These are phyloP conservation scores for Flaveria linearis DNA, from an alignment of 129 eudicot species.

Conservation along the genomic window DNA sequence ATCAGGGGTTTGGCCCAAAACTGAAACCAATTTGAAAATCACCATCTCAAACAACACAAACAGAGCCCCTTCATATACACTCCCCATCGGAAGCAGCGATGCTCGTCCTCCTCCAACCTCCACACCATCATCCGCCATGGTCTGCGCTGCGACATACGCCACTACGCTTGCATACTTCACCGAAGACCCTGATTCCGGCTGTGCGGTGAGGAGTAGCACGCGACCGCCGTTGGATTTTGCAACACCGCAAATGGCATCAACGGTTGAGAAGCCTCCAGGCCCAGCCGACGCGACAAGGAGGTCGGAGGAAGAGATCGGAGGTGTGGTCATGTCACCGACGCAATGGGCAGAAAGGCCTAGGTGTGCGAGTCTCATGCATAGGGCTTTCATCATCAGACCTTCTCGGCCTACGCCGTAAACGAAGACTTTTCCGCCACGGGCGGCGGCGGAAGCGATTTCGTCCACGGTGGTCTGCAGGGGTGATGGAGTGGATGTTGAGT, in stretches of 20 bases:
- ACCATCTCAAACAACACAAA: slow-evolving; percentile 97
- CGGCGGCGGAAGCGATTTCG: slow-evolving; percentile 51
- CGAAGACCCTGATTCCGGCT: slow-evolving; percentile 52
- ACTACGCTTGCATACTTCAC: slow-evolving; percentile 53
- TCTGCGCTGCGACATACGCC: slow-evolving; percentile 80
- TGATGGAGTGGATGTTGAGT: slow-evolving; percentile 45
- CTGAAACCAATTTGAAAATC: slow-evolving; percentile 52
- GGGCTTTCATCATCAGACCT: slow-evolving; percentile 81
- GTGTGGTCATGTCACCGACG: slow-evolving; percentile 92
- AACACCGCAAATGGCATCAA: slow-evolving; percentile 71
- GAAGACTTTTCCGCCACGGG: slow-evolving; percentile 56
- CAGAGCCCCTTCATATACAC: slow-evolving; percentile 86
- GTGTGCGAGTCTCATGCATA: slow-evolving; percentile 85
- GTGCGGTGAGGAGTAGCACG: slow-evolving; percentile 73
- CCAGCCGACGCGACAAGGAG: slow-evolving; percentile 95
- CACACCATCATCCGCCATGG: slow-evolving; percentile 81
- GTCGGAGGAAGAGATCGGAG: slow-evolving; percentile 72
- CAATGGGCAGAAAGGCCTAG: slow-evolving; percentile 77
- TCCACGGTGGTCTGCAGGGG: slow-evolving; percentile 54
- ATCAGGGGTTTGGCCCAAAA: slow-evolving; percentile 61
- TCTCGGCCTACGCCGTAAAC: slow-evolving; percentile 95
- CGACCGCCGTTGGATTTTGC: slow-evolving; percentile 64
- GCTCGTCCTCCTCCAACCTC: slow-evolving; percentile 30
- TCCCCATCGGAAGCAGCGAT: slow-evolving; percentile 92
- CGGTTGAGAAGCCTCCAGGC: slow-evolving; percentile 93